Base-by-base conservation (phyloP, 352 stramenopile species). In the Phytophthora cajani region DNA sequence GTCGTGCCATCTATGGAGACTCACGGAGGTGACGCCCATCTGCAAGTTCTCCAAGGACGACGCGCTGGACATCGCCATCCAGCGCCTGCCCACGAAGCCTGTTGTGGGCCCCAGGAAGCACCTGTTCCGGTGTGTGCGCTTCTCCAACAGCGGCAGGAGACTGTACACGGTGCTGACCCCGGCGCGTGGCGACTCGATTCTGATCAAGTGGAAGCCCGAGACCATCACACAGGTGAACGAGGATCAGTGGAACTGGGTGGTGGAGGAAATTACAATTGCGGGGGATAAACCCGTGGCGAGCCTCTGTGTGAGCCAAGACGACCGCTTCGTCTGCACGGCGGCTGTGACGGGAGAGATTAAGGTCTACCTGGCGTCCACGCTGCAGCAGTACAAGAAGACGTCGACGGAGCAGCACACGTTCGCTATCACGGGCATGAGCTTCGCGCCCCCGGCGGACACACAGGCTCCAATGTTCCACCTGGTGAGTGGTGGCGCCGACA, bases 381-480 rank as follows among this genome's bases (percentile, higher is more conserved):
- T 95, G 19, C 67, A 79, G 16, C 66, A 78, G 52, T 91, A 91
- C 72, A 83, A 81, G 46, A 84, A 80, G 56, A 64, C 69, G 19
- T 90, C 80, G 23, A 76, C 67, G 9, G 78, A 86, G 46, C 74
- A 93, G 67, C 88, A 95, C 68, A 81, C 77, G 33, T 94, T 95
- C 51, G 88, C 88, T 23, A 93, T 95, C 69, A 95, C 88, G 5
- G 88, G 88, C 32, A 90, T 95, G 81, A 89, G 81, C 38, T 94
- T 92, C 52, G 75, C 78, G n/a, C 64, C 74, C 6, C 57, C 71
- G 0, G 62, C 54, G 5, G 75, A 83, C 53, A 83, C 79, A 19
- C 70, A 77, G 16, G 69, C 75, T 3, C 71, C 67, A 19, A 17
- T 78, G 11, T 74, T 81, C 38, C 75, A 92, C 21, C 69, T 95